Evolutionary conservation across 2,329 filamentous ascomycete species (phyloP).

Genomic region (Ramichloridium luteum): DNA sequence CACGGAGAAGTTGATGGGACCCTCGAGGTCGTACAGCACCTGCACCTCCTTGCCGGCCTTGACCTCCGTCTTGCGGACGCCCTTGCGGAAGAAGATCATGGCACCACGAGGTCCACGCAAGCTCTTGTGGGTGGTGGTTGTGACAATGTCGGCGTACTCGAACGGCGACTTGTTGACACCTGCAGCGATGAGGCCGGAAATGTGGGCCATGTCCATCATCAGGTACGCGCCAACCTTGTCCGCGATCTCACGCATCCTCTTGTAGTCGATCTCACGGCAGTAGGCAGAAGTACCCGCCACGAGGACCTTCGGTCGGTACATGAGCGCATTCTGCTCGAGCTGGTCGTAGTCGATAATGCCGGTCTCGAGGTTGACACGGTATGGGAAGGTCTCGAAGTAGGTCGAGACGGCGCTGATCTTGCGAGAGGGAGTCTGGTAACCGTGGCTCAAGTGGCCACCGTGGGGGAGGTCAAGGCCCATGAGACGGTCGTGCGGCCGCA

Average conservation of each 20-base stretch:
- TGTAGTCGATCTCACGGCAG: slow-evolving; percentile 90
- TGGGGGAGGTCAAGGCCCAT: slow-evolving; percentile 96
- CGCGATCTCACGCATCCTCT: slow-evolving; percentile 77
- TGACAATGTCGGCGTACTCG: slow-evolving; percentile 82
- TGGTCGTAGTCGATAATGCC: slow-evolving; percentile 92
- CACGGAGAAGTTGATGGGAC: slow-evolving; percentile 87
- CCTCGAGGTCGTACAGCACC: slow-evolving; percentile 79
- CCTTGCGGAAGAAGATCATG: slow-evolving; percentile 97
- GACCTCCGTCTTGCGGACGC: slow-evolving; percentile 66
- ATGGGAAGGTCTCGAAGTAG: slow-evolving; percentile 97
- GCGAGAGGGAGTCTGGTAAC: slow-evolving; percentile 89
- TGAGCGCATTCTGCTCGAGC: slow-evolving; percentile 70
- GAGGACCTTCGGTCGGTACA: slow-evolving; percentile 93
- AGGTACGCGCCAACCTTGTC: slow-evolving; percentile 80
- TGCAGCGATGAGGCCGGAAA: slow-evolving; percentile 85
- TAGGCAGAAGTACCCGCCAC: slow-evolving; percentile 93
- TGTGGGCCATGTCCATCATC: slow-evolving; percentile 92
- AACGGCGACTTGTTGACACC: slow-evolving; percentile 88
- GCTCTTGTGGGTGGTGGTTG: slow-evolving; percentile 96
- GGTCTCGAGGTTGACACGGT: slow-evolving; percentile 79
- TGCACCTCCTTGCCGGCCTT: slow-evolving; percentile 65
- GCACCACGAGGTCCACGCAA: slow-evolving; percentile 88
- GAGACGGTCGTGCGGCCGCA: slow-evolving; percentile 86
- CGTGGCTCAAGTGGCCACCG: slow-evolving; percentile 89
- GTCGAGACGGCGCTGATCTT: slow-evolving; percentile 99